Evolutionary conservation across 1,139 yeast species (phyloP).

Genomic region (Yamadazyma blattariae): DNA sequence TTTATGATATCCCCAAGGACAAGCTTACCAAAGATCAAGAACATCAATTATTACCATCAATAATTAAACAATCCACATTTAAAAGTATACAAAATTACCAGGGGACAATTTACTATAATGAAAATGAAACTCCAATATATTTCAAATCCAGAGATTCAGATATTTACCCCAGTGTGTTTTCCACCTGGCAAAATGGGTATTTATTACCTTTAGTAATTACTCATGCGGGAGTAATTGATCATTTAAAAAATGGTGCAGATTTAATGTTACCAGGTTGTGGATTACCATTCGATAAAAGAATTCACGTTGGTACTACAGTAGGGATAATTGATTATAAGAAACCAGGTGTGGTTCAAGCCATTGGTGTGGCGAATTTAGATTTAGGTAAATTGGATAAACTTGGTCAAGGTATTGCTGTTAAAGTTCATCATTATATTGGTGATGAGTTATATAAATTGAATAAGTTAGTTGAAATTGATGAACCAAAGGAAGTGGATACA

Average conservation of each 20-base stretch:
- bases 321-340: constrained; percentile 63
- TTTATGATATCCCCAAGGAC: constrained; percentile 43
- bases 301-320: constrained; percentile 56
- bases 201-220: constrained; percentile 68
- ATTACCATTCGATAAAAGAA: constrained; percentile 62
- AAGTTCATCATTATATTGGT: constrained; percentile 49
- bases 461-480: constrained; percentile 42
- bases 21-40: constrained; percentile 46
- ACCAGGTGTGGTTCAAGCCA: constrained; percentile 69
- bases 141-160: constrained; percentile 56
- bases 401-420: constrained; percentile 65
- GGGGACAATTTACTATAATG: constrained; percentile 67
- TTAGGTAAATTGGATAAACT: constrained; percentile 42
- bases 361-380: constrained; percentile 65
- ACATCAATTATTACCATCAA: constrained; percentile 52
- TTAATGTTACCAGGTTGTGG: constrained; percentile 89
- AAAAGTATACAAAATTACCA: constrained; percentile 50
- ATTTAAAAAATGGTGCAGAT: constrained; percentile 75
- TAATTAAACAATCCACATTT: constrained; percentile 65
- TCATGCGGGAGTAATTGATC: constrained; percentile 66
- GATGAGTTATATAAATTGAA: constrained; percentile 54
- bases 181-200: constrained; percentile 68
- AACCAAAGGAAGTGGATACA: constrained; percentile 30
- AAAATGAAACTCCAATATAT: constrained; percentile 68
- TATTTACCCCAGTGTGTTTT: constrained; percentile 68